Percentiles rank a stretch among this genome's conserved stretches.
These are phyloP conservation scores for Parachlorella kessleri DNA, from an alignment of 139 green algal species.

Conservation along the genomic window DNA sequence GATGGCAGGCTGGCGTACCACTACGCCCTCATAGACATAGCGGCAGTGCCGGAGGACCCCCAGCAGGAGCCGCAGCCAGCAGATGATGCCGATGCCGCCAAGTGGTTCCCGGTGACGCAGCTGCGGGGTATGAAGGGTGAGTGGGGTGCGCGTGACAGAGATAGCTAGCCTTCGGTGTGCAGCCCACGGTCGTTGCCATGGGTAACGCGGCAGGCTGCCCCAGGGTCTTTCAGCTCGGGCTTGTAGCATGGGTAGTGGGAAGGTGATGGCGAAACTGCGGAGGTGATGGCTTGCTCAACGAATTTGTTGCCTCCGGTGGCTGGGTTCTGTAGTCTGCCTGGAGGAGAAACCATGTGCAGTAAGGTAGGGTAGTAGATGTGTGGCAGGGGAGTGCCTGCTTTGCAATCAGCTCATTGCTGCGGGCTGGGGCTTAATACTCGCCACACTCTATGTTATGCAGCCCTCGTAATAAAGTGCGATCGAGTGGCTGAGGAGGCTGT, in stretches of 20 bases:
- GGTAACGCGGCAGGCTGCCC: no score
- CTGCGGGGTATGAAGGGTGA: conserved; percentile 20
- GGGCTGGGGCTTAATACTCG: neutral
- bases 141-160: neutral
- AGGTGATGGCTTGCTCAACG: no score
- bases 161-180: no score
- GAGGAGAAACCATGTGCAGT: no score
- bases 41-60: conserved; percentile 8
- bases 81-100: conserved; percentile 13
- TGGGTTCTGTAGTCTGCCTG: no score
- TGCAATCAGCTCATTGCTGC: neutral
- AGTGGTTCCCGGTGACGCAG: conserved; percentile 13
- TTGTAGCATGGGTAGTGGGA: no score
- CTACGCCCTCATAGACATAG: conserved; percentile 29
- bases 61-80: neutral
- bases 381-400: no score
- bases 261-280: no score
- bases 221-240: no score
- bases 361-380: no score
- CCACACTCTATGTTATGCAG: neutral
- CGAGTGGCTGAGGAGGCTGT: conserved; percentile 18
- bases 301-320: no score
- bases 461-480: conserved; percentile 21
- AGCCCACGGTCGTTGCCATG: no score
- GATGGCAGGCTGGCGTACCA: conserved; percentile 16